Percentiles rank a stretch among this genome's conserved stretches.
Conservation (phyloP, 345 rosid species). For the Lenwebbia sp. region DNA sequence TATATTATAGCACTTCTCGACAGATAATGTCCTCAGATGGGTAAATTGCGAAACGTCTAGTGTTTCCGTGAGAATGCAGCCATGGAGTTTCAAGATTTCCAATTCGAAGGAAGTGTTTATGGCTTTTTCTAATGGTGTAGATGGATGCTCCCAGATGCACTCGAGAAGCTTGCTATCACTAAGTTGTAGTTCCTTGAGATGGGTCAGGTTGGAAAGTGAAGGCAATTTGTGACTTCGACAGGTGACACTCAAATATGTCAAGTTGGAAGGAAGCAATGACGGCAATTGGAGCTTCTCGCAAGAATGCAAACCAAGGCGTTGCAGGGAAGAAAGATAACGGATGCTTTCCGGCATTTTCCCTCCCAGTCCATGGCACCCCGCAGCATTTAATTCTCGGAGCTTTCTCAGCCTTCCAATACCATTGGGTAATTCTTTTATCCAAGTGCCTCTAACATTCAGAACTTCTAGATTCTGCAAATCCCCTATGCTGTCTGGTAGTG, state of each 20-base stretch:
- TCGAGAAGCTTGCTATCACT: rapidly evolving
- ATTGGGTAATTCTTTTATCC: not conserved
- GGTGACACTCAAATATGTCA: not conserved
- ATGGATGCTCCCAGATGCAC: not conserved
- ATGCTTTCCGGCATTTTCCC: not conserved
- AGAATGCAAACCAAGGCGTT: rapidly evolving
- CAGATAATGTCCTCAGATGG: not conserved
- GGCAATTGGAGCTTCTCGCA: not conserved
- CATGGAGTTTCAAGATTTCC: not conserved
- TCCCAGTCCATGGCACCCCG: not conserved
- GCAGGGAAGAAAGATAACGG: not conserved
- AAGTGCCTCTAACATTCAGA: not conserved
- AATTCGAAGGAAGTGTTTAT: not conserved
- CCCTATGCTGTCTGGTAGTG: not conserved
- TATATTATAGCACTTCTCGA: rapidly evolving
- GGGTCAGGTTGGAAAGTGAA: not conserved
- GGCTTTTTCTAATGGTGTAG: not conserved
- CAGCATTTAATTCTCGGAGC: not conserved
- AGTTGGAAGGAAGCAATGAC: not conserved
- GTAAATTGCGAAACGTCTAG: not conserved
- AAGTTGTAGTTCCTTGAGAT: not conserved
- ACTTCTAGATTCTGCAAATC: too few species aligned
- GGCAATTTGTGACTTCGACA: not conserved
- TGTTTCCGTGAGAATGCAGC: rapidly evolving
- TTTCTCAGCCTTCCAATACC: not conserved